Evolutionary conservation across 768 basidiomycete species (phyloP).

Genomic region (Suillus placidus): DNA sequence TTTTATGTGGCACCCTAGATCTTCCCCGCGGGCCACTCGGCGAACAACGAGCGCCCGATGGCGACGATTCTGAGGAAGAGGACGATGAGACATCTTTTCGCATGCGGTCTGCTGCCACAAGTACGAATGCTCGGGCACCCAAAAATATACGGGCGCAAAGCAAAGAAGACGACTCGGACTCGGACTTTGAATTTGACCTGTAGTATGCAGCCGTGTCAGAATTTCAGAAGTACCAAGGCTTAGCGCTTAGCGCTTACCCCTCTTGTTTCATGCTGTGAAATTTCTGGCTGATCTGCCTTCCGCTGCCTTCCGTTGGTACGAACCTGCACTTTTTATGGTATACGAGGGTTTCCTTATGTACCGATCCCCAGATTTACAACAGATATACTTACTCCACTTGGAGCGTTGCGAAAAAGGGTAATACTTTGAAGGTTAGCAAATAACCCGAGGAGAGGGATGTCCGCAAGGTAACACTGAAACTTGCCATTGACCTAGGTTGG

Average conservation of each 20-base stretch:
- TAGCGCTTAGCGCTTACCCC: neutral
- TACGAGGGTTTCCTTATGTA: neutral
- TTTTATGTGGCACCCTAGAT: slow-evolving; percentile 68
- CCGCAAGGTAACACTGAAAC: neutral
- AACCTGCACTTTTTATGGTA: neutral
- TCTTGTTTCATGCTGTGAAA: neutral
- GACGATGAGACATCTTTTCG: slow-evolving; percentile 54
- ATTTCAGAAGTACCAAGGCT: neutral
- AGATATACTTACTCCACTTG: neutral
- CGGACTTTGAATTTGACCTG: slow-evolving; percentile 77
- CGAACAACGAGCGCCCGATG: slow-evolving; percentile 34
- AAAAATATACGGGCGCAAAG: slow-evolving; percentile 57
- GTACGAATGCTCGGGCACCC: slow-evolving; percentile 49
- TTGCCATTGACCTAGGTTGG: neutral
- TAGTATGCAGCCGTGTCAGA: slow-evolving; percentile 31
- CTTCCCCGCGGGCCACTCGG: slow-evolving; percentile 44
- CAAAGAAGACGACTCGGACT: slow-evolving; percentile 72
- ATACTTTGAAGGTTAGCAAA: neutral
- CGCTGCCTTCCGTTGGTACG: neutral
- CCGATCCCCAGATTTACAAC: neutral
- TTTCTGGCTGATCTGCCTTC: neutral
- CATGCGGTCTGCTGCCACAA: slow-evolving; percentile 59
- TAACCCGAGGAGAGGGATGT: neutral
- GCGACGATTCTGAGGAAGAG: slow-evolving; percentile 47
- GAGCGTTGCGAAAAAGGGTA: neutral